Conservation (phyloP, 140 eudicot genomes). For the Erigeron philadelphicus region DNA sequence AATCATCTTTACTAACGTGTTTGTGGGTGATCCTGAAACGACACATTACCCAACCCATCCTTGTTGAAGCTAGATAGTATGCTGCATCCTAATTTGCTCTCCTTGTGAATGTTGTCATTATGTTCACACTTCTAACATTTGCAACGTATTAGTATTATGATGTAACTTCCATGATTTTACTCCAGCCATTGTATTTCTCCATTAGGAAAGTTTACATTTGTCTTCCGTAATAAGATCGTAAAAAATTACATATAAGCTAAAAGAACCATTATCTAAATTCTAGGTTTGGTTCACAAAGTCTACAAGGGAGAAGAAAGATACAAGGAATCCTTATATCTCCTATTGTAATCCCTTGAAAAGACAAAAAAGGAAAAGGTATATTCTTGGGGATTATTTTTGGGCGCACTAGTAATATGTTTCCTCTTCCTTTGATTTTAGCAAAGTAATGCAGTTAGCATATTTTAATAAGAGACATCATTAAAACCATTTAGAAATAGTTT, state of each 20-base stretch:
- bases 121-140: neutral
- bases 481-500: neutral
- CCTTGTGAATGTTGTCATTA: neutral
- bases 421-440: neutral
- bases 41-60: neutral
- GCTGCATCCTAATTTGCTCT: neutral
- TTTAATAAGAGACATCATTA: neutral
- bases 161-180: neutral
- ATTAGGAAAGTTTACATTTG: neutral
- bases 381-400: neutral
- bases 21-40: too few relatives aligned
- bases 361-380: neutral
- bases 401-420: neutral
- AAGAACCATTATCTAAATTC: neutral
- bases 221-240: neutral
- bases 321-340: neutral
- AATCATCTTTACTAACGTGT: too few relatives aligned
- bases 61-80: conserved; percentile 9
- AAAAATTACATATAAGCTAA: neutral
- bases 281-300: neutral
- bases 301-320: neutral
- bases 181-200: neutral
- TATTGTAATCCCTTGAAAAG: neutral
- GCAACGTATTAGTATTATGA: neutral
- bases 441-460: neutral